Evolutionary conservation across 2,329 filamentous ascomycete species (phyloP), one percentile per base, ranked within the genome.

Genomic region (Colletotrichum higginsianum): DNA sequence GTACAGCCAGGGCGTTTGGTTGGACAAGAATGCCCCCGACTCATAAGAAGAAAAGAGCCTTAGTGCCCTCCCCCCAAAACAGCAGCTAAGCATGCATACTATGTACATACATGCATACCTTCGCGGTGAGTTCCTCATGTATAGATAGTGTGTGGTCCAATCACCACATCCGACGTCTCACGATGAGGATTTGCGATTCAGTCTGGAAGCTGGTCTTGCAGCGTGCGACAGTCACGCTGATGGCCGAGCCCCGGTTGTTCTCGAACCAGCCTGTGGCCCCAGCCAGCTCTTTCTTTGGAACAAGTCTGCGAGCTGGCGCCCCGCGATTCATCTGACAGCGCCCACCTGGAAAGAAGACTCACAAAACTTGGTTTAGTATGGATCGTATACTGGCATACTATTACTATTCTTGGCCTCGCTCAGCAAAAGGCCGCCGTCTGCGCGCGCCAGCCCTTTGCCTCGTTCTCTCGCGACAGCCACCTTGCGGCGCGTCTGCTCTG

Each of bases 381-480:
- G 49, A 26, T 30, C 23, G 4, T 30, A 18, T 26, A 30, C 15
- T 8, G 3, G 9, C 49, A 4, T 52, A 16, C 26, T n/a, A 30
- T 26, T 40, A 42, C 49, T 70, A 66, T 66, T 67, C 62, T 66
- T 35, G 42, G 63, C 44, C 42, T 50, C 26, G n/a, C 26, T 57
- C 56, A 57, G 47, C 67, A 66, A 66, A 47, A 26, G 16, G 23
- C 35, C 21, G 30, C n/a, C 21, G 21, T n/a, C 38, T 44, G 60
- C 21, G 18, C 40, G 53, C 47, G 30, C 30, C 30, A 15, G 53
- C 46, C 66, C 66, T 38, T 69, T 40, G 46, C 50, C 35, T 63
- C 35, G 7, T 26, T 46, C 35, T 13, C 35, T 46, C 47, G 49
- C 57, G 49, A 50, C 44, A 56, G 57, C 67, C 64, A 67, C 44